Evolutionary conservation across 768 basidiomycete genomes (phyloP).

Genomic region (Trametes cingulata): DNA sequence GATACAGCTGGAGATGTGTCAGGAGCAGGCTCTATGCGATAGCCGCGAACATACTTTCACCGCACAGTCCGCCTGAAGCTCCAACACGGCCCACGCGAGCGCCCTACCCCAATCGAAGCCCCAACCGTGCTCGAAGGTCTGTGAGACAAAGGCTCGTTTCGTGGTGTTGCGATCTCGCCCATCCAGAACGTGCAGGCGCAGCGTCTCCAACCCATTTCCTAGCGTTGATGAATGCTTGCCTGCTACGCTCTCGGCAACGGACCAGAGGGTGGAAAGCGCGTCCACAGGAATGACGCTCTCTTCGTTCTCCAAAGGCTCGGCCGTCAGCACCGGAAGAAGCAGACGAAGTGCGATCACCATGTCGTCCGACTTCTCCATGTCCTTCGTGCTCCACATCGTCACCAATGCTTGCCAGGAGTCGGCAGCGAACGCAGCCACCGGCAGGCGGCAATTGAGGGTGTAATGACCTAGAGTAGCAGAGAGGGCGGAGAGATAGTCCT

Average conservation of each 20-base stretch:
- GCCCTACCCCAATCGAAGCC: constrained; percentile 72
- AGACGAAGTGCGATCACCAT: constrained; percentile 71
- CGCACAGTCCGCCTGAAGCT: constrained; percentile 79
- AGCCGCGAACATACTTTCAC: constrained; percentile 50
- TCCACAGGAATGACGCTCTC: constrained; percentile 15
- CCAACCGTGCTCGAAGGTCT: constrained; percentile 72
- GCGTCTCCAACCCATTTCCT: constrained; percentile 49
- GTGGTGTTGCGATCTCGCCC: too few species aligned
- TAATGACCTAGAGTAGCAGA: constrained; percentile 71
- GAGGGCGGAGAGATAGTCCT: constrained; percentile 69
- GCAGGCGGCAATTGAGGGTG: constrained; percentile 69
- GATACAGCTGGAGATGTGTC: constrained; percentile 51
- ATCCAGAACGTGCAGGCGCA: constrained; percentile 53
- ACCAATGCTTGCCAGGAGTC: constrained; percentile 66
- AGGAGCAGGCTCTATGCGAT: constrained; percentile 1
- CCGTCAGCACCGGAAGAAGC: constrained; percentile 61
- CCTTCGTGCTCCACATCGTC: constrained; percentile 77
- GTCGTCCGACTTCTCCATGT: constrained; percentile 73
- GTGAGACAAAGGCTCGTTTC: constrained; percentile 54
- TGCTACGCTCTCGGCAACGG: constrained; percentile 59
- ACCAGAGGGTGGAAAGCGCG: constrained; percentile 45
- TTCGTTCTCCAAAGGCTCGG: constrained; percentile 12
- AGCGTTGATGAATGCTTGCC: constrained; percentile 65
- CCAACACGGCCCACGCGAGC: constrained; percentile 74
- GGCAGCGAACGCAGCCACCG: constrained; percentile 61